Evolutionary conservation across 2,329 filamentous ascomycete genomes (phyloP).

Genomic region (Plenodomus tracheiphilus): DNA sequence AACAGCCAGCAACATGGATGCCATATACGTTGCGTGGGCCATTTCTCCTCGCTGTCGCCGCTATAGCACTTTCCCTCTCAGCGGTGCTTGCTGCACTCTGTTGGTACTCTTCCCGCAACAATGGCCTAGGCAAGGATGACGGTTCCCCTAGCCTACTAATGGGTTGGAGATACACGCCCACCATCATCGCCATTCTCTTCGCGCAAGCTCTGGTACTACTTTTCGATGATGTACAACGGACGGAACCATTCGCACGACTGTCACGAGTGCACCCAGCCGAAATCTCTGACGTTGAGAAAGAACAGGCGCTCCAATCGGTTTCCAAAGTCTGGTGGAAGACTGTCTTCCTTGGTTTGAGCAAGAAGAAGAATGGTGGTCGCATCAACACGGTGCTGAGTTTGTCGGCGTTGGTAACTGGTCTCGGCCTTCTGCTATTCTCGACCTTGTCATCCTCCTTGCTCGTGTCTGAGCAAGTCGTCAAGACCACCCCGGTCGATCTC

Average conservation of each 20-base stretch:
- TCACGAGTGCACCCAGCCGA: neutral
- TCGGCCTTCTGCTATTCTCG: conserved; percentile 14
- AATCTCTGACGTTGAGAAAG: neutral
- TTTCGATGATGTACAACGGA: conserved; percentile 14
- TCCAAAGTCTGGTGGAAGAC: conserved; percentile 13
- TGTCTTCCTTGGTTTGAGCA: conserved; percentile 8
- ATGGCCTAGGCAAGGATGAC: conserved; percentile 12
- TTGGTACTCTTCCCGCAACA: conserved; percentile 10
- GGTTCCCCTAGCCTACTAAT: conserved; percentile 2
- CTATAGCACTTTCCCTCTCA: conserved; percentile 1
- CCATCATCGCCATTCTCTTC: conserved; percentile 14
- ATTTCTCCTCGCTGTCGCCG: conserved; percentile 6
- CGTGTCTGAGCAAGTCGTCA: conserved; percentile 7
- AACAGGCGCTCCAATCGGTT: neutral
- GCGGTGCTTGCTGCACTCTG: conserved; percentile 6
- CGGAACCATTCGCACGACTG: conserved; percentile 15
- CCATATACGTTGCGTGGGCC: conserved; percentile 12
- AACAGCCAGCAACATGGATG: conserved; percentile 6
- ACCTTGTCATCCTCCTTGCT: conserved; percentile 16
- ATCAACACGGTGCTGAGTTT: conserved; percentile 11
- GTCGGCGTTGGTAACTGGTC: conserved; percentile 5
- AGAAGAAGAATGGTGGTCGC: conserved; percentile 10
- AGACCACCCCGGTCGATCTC: conserved; percentile 3
- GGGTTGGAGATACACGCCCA: conserved; percentile 12
- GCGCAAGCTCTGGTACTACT: conserved; percentile 10